These are phyloP conservation scores for Rhizoctonia solani DNA, from an alignment of 1,284 basidiomycete species.

Conservation along the genomic window DNA sequence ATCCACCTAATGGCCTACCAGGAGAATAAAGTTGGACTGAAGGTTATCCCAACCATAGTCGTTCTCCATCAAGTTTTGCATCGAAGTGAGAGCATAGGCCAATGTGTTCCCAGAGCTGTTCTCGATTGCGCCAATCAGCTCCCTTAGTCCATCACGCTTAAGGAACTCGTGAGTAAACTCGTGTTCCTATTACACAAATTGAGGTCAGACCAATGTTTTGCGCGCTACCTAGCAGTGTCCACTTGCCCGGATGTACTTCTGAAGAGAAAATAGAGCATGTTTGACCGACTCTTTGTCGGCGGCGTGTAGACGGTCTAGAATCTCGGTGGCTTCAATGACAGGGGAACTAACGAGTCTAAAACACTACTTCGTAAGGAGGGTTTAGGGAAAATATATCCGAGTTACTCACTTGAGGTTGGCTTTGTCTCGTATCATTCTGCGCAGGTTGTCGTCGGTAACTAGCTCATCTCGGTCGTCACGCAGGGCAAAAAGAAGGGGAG, in stretches of 20 bases:
- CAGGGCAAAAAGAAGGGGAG: slow-evolving; percentile 79
- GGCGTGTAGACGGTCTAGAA: slow-evolving; percentile 69
- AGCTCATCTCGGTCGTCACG: slow-evolving; percentile 86
- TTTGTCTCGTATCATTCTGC: slow-evolving; percentile 79
- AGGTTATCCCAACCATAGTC: slow-evolving; percentile 80
- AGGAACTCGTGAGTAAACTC: slow-evolving; percentile 88
- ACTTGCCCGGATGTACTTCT: slow-evolving; percentile 77
- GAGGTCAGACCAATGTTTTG: background rate
- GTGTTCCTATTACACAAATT: slow-evolving; percentile 63
- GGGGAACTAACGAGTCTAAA: slow-evolving; percentile 79
- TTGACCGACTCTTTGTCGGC: slow-evolving; percentile 67
- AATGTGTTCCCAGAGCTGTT: slow-evolving; percentile 80
- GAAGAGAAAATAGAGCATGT: slow-evolving; percentile 76
- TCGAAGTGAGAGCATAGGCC: slow-evolving; percentile 80
- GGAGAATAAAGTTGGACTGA: slow-evolving; percentile 71
- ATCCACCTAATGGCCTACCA: slow-evolving; percentile 43
- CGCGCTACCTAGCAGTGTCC: background rate
- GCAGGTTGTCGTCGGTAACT: slow-evolving; percentile 88
- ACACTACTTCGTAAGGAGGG: background rate
- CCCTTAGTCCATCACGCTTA: slow-evolving; percentile 70
- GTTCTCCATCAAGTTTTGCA: slow-evolving; percentile 85
- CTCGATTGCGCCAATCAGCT: slow-evolving; percentile 76
- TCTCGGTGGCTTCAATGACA: slow-evolving; percentile 78
- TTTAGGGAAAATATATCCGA: background rate
- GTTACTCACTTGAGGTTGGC: slow-evolving; percentile 73